phyloP scores from a whole-genome alignment of 352 stramenopile species.

The Globisporangium alternatum region DNA sequence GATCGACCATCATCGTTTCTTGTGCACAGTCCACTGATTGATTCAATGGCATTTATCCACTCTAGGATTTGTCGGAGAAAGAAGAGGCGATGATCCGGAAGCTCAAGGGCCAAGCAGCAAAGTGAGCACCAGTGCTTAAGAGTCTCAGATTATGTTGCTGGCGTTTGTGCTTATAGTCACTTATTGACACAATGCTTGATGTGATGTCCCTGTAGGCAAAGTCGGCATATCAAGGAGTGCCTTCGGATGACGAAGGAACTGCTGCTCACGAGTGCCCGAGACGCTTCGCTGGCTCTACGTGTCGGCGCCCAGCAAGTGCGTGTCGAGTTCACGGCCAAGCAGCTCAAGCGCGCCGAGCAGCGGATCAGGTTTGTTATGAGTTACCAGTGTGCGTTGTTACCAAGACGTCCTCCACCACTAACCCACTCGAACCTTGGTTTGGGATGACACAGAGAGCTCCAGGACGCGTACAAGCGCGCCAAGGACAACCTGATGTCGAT shows the following conservation, averaged over 20 bases:
- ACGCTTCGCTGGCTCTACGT: constrained; percentile 53
- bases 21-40: neutral
- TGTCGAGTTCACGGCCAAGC: constrained; percentile 57
- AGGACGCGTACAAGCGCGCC: constrained; percentile 54
- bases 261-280: constrained; percentile 40
- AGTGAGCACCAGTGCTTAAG: constrained; percentile 32
- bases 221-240: constrained; percentile 63
- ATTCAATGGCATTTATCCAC: neutral
- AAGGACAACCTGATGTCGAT: constrained; percentile 65
- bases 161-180: neutral
- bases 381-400: neutral
- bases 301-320: constrained; percentile 66
- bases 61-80: constrained; percentile 70
- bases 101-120: constrained; percentile 61
- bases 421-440: constrained; percentile 6
- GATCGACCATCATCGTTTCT: neutral
- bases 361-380: constrained; percentile 37
- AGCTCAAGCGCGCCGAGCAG: constrained; percentile 51
- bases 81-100: constrained; percentile 75
- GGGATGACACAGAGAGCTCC: constrained; percentile 29
- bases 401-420: neutral
- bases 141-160: neutral
- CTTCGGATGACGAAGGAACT: constrained; percentile 53
- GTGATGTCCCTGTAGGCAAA: constrained; percentile 37
- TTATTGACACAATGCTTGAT: constrained; percentile 11